Evolutionary conservation across 2,329 filamentous ascomycete species (phyloP), one percentile per base, ranked within the genome.

Genomic region (Fusarium foetens): DNA sequence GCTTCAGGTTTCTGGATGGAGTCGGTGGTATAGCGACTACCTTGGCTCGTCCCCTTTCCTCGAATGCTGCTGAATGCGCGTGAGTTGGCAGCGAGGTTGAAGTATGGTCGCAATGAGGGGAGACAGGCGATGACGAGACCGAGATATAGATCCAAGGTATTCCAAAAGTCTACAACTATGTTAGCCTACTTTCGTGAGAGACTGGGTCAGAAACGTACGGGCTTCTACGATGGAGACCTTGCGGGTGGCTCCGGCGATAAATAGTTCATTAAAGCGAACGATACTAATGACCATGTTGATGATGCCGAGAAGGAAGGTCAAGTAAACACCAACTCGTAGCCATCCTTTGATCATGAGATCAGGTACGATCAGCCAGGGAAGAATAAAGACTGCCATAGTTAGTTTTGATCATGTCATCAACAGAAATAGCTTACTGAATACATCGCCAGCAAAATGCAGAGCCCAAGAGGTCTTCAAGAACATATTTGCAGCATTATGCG

Each of bases 41-140:
- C 6, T 12, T 38, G 31, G 23, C 4, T 52, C 2, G 49, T 27
- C 8, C 33, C 33, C 0, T 52, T 38, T n/a, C 33, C 49, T 38
- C 49, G 23, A 2, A 52, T 52, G 3, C 33, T 52, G 13, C 6
- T 67, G 27, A 70, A 70, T 2, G 61, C 66, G 23, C 61, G 68
- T 9, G 68, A 70, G 23, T 70, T 63, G 2, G 68, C 21, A 8
- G 66, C 68, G 23, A 70, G 68, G 27, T 66, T 70, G 31, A 71
- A 71, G 27, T 71, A 71, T 9, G 69, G 69, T 3, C 68, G 54
- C 6, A 71, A 13, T 1, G 69, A 62, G 2, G 69, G 69, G 3
- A 71, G 38, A 27, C 69, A 71, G 2, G 69, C 54, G 6, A 71
- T 65, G 10, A 71, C 63, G 1, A 71, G 39, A 8, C 68, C 68